Conservation (phyloP, 1,284 basidiomycete genomes). For the Tetrapyrgos nigripes region DNA sequence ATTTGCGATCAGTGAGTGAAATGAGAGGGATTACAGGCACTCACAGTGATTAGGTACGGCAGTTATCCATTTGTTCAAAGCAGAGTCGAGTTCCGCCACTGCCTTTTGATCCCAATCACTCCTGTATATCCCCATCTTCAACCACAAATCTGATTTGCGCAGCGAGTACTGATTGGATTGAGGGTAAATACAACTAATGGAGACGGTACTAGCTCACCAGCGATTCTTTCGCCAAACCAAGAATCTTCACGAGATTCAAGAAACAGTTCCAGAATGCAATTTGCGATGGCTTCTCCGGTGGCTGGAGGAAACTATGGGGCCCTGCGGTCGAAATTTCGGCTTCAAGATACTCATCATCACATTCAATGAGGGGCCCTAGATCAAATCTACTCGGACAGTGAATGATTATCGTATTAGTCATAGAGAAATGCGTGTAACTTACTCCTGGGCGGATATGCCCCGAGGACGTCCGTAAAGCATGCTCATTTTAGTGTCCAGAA, state of each 20-base stretch:
- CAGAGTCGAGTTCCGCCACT: slow-evolving; percentile 60
- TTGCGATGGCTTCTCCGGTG: slow-evolving; percentile 38
- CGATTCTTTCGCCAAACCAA: slow-evolving; percentile 53
- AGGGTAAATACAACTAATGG: not conserved
- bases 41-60: slow-evolving; percentile 46
- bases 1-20: not conserved
- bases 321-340: slow-evolving; percentile 37
- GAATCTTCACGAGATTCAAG: slow-evolving; percentile 53
- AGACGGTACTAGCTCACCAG: slow-evolving; percentile 30
- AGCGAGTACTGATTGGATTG: slow-evolving; percentile 22
- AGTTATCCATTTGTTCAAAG: slow-evolving; percentile 63
- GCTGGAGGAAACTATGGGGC: slow-evolving; percentile 39
- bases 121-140: slow-evolving; percentile 40
- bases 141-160: slow-evolving; percentile 37
- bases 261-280: slow-evolving; percentile 49
- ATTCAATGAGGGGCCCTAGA: slow-evolving; percentile 1
- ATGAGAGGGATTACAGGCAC: not conserved
- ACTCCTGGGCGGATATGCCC: not conserved
- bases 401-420: not conserved
- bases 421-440: slow-evolving; percentile 23
- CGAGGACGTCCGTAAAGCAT: not conserved
- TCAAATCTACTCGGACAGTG: not conserved
- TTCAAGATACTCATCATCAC: slow-evolving; percentile 6
- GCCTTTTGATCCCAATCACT: slow-evolving; percentile 45
- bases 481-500: not conserved